Evolutionary conservation across 805 yeast species (phyloP).

Genomic region (Naumovozyma dairenensis): DNA sequence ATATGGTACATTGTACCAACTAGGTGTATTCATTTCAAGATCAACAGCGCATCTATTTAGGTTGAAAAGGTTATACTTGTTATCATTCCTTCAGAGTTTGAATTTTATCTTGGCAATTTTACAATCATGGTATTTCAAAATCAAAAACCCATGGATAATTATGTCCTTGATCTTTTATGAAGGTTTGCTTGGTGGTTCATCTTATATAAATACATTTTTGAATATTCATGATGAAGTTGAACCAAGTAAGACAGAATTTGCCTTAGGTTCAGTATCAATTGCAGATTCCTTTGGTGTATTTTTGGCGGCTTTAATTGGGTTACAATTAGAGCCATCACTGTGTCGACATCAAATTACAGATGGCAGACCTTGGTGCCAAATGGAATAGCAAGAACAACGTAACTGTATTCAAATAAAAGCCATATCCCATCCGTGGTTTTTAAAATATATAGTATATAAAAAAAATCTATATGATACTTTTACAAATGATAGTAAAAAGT

Average conservation of each 20-base stretch:
- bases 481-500: too few species aligned
- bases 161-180: constrained; percentile 69
- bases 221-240: constrained; percentile 54
- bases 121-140: constrained; percentile 54
- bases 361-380: constrained; percentile 74
- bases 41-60: constrained; percentile 66
- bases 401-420: not conserved
- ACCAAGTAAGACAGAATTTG: constrained; percentile 54
- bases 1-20: constrained; percentile 80
- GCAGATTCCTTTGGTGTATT: constrained; percentile 82
- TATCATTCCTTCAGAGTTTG: constrained; percentile 55
- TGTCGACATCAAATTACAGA: constrained; percentile 60
- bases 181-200: constrained; percentile 82
- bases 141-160: constrained; percentile 53
- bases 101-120: constrained; percentile 49
- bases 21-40: constrained; percentile 87
- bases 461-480: too few species aligned
- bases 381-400: constrained; percentile 22
- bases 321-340: constrained; percentile 62
- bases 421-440: too few species aligned
- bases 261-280: constrained; percentile 74
- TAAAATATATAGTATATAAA: too few species aligned
- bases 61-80: constrained; percentile 45
- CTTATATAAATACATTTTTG: constrained; percentile 83
- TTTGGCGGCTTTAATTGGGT: constrained; percentile 65